Evolutionary conservation across 495 filamentous ascomycete genomes (phyloP), one percentile per base, ranked within the genome.

Genomic region (Lineolata rhizophorae): DNA sequence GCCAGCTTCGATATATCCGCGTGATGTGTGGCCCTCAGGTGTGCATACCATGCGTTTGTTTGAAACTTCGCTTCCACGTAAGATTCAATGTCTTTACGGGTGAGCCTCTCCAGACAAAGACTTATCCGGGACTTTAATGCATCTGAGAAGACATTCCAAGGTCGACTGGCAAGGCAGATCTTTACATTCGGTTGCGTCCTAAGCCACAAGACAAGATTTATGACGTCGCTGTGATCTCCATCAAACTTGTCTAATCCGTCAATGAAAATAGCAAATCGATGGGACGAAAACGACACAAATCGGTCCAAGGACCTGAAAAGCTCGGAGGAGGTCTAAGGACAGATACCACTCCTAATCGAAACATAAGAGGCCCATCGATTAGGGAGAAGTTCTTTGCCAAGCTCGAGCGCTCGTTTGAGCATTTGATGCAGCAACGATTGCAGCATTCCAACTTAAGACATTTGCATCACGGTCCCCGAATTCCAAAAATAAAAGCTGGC

Each of bases 241-340:
- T 41, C 45, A 20, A 48, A 53, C 31, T 56, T 54, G 25, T 55
- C 52, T 5, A 58, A 37, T 1, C 46, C 54, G 25, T 55, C 55
- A 12, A 56, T 44, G 20, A 50, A 45, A 11, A 50, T n/a, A n/a
- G n/a, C n/a, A n/a, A n/a, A n/a, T n/a, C n/a, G n/a, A n/a, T n/a
- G n/a, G n/a, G n/a, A n/a, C n/a, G n/a, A n/a, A n/a, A n/a, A n/a
- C n/a, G 29, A 31, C 35, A 43, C 15, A 33, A 25, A 8, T 12
- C 12, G 8, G 22, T 25, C 8, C 12, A 8, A 25, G 8, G 22
- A 8, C 12, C 8, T 25, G 12, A 25, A 25, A 12, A 8, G 8
- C 22, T 8, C 12, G 22, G 8, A 12, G 12, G 8, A 25, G 22
- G 12, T 25, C 8, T 8, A 25, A 25, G 22, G 8, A 12, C 8